Base-by-base conservation (phyloP, 805 yeast species). In the Isabelozyma gotoi region DNA sequence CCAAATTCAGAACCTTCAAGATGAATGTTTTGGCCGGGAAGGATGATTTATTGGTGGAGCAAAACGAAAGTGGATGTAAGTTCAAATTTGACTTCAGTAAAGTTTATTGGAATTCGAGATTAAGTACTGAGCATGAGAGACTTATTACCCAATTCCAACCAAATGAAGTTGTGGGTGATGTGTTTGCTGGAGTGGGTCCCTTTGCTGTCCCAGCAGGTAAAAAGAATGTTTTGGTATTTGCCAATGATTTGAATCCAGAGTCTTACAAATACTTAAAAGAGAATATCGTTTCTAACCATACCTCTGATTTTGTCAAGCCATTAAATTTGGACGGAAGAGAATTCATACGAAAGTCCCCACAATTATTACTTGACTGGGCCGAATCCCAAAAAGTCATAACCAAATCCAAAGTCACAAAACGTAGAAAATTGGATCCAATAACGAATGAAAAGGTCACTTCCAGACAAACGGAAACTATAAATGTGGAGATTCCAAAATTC, bases 151-250 rank as follows among this genome's bases (percentile, higher is more conserved):
- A 71, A 45, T 85, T 87, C 54, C 54, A 77, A 34, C 72, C 78
- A 3, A 85, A 85, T 7, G 85, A 85, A 46, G 86, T 89, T 5
- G 86, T 95, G 0, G 88, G 89, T 55, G 99, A 94, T 68, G 97
- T 90, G 0, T 88, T 95, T 81, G 98, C 97, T 0, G 99, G 99
- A 38, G 98, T 94, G 2, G 99, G 99, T 0, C 99, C 99, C 4
- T 94, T 95, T 70, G 92, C 96, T 1, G 81, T 94, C 1, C 99
- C 99, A 0, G 96, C 97, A 0, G 98, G 91, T 11, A 89, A 85
- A 62, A 88, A 85, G 48, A 77, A 78, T 12, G 85, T 83, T 8
- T 61, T 91, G 41, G 96, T 88, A 0, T 72, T 94, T 53, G 97
- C 97, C 8, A 94, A 91, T 60, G 99, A 94, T 62, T 72, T 94